phyloP scores from a whole-genome alignment of 768 basidiomycete species.

The Panaeolus cyanescens region DNA sequence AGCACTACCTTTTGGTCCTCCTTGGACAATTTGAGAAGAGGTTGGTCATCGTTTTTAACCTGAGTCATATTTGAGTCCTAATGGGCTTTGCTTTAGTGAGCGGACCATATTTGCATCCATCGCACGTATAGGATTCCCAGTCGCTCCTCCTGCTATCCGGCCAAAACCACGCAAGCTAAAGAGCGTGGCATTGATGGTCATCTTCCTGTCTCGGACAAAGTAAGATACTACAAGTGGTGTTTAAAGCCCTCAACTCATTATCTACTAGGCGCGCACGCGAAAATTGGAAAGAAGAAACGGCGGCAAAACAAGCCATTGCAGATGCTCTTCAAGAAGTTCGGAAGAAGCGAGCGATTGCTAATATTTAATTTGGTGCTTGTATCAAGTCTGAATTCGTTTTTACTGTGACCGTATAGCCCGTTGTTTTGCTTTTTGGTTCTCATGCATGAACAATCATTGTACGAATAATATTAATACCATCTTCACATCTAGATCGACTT shows the following conservation, averaged over 20 bases:
- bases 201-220: constrained; percentile 70
- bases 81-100: constrained; percentile 39
- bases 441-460: background rate
- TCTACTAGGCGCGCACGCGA: constrained; percentile 56
- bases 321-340: constrained; percentile 75
- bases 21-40: constrained; percentile 70
- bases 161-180: constrained; percentile 56
- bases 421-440: background rate
- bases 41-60: constrained; percentile 36
- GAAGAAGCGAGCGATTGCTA: constrained; percentile 39
- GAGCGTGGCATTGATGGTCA: constrained; percentile 52
- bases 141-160: constrained; percentile 33
- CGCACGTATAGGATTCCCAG: constrained; percentile 72
- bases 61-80: background rate
- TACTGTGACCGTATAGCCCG: background rate
- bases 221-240: constrained; percentile 42
- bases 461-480: background rate
- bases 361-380: background rate
- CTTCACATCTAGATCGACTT: background rate
- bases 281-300: constrained; percentile 63
- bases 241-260: constrained; percentile 1
- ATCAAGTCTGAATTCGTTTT: background rate
- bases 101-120: constrained; percentile 74
- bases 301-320: constrained; percentile 60
- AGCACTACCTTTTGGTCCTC: constrained; percentile 81